Conservation (phyloP, 192 early-diverging fungal genomes). For the Gaertneriomyces sp. region DNA sequence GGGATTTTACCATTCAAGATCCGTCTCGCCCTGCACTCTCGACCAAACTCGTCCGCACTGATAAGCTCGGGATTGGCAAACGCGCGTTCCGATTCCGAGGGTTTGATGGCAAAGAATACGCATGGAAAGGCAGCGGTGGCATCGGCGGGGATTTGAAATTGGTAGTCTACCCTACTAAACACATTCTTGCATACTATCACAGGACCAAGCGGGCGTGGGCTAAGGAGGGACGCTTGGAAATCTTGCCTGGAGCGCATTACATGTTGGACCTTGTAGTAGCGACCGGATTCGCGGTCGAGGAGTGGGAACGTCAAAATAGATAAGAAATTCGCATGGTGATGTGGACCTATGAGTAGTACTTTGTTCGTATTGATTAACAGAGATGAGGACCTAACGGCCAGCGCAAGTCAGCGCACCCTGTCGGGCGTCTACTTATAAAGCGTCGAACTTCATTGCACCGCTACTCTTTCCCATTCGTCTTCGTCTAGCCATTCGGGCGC, state of each 20-base stretch:
- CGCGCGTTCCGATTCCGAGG: constrained; percentile 12
- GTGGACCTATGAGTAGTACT: too few relatives aligned
- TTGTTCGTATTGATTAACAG: too few relatives aligned
- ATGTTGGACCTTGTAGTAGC: constrained; percentile 22
- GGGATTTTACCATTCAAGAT: constrained; percentile 24
- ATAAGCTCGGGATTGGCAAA: constrained; percentile 13
- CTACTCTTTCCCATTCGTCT: constrained; percentile 16
- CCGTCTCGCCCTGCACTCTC: constrained; percentile 6
- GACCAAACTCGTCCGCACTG: constrained; percentile 9
- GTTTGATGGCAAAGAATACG: constrained; percentile 21
- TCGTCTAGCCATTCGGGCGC: constrained; percentile 33
- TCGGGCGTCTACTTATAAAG: neutral
- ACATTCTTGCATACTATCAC: constrained; percentile 8
- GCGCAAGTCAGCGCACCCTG: too few relatives aligned
- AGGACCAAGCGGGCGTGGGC: constrained; percentile 20
- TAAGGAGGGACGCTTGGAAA: constrained; percentile 21
- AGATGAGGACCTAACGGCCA: too few relatives aligned
- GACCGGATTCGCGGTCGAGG: constrained; percentile 22
- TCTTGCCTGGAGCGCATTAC: constrained; percentile 10
- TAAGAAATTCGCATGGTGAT: neutral
- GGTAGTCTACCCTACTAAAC: constrained; percentile 14
- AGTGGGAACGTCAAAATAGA: constrained; percentile 22
- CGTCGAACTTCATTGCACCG: too few relatives aligned
- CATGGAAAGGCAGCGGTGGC: constrained; percentile 9
- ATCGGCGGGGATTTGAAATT: constrained; percentile 14